Conservation (phyloP, 345 rosid species). For the Lumnitzera littorea region DNA sequence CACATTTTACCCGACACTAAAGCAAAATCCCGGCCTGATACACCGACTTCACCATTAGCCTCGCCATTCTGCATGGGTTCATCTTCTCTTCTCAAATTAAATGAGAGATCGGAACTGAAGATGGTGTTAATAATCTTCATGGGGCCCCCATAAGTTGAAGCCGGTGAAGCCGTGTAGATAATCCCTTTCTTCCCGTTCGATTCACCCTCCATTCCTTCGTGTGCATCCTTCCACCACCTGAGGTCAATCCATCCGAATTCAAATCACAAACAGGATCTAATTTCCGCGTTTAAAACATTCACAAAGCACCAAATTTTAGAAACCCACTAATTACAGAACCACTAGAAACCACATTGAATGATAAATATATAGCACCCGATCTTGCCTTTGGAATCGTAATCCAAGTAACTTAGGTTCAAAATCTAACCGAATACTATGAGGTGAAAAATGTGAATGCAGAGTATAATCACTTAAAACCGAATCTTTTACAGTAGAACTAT, state of each 20-base stretch:
- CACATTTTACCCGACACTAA: slow-evolving; percentile 95
- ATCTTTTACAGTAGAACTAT: too few relatives aligned
- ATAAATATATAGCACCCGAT: too few relatives aligned
- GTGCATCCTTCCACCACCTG: slow-evolving; percentile 98
- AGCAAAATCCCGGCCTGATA: slow-evolving; percentile 87
- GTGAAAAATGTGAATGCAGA: too few relatives aligned
- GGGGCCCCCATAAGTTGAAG: slow-evolving; percentile 65
- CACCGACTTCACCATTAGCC: slow-evolving; percentile 53
- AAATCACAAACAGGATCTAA: slow-evolving; percentile 7
- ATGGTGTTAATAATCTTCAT: slow-evolving; percentile 92
- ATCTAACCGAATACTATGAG: too few relatives aligned
- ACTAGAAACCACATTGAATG: too few relatives aligned
- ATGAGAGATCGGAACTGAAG: slow-evolving; percentile 69
- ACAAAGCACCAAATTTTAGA: too few relatives aligned
- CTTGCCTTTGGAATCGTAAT: too few relatives aligned
- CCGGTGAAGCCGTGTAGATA: slow-evolving; percentile 57
- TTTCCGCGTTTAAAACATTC: neutral
- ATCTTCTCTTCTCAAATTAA: slow-evolving; percentile 71
- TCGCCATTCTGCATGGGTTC: slow-evolving; percentile 43
- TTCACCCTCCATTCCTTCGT: slow-evolving; percentile 34
- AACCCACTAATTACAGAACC: too few relatives aligned
- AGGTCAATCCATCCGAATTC: slow-evolving; percentile 11
- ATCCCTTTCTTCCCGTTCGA: slow-evolving; percentile 54
- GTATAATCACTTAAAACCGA: too few relatives aligned
- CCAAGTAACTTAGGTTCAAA: too few relatives aligned